Evolutionary conservation across 2,329 filamentous ascomycete species (phyloP), one percentile per base, ranked within the genome.

Genomic region (Fusarium sterilihyphosum): DNA sequence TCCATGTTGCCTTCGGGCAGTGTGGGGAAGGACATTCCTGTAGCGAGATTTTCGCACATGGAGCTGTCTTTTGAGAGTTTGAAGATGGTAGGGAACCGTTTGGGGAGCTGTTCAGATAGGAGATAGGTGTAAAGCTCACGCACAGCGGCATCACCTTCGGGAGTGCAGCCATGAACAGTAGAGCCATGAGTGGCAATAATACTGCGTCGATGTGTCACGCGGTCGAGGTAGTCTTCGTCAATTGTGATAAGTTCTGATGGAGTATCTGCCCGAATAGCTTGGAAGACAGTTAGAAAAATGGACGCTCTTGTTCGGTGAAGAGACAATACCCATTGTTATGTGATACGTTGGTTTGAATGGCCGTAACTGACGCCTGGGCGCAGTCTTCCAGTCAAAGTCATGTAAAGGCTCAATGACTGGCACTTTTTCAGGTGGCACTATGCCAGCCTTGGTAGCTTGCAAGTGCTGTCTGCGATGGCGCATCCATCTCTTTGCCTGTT

Each of bases 171-270:
- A 29, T 86, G 81, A 2, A 87, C 85, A 5, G 81, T 81, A 3
- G 76, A 20, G 5, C 68, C 61, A 43, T 71, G 54, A 4, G 29
- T 35, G 14, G 67, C 58, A 44, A 89, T 83, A 17, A 86, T 81
- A 1, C 72, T 46, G 4, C 82, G 81, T 8, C 87, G 83, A 6
- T 82, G 74, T 2, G 70, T 81, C 33, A 90, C 81, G 5, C 86
- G 83, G 13, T 82, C 76, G 12, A 83, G 79, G 76, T 90, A 90
- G 66, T 87, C 84, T 43, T 78, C 80, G 74, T 90, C 88, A 24
- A 90, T 83, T 18, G 85, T 81, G 70, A 90, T 87, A 20, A 90
- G 83, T 18, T 89, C 84, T 1, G 87, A 87, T 0, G 86, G 85
- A 0, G 81, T 76, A 33, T 84, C 81, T 18, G 81, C 80, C 31